Evolutionary conservation across 345 rosid genomes (phyloP).

Genomic region (Aegle marmelos): DNA sequence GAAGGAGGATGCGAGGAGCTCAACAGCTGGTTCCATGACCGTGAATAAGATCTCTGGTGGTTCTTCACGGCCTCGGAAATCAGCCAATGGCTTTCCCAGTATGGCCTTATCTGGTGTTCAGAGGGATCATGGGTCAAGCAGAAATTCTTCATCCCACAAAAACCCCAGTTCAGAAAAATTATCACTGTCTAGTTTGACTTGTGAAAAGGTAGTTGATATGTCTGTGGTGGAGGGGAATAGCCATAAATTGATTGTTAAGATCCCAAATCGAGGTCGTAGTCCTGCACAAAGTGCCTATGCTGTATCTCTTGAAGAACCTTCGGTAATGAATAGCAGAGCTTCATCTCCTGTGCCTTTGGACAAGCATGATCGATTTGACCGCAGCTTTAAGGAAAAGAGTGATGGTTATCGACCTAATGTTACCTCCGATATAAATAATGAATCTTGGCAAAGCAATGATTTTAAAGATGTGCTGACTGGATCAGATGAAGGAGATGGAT

Average conservation of each 20-base stretch:
- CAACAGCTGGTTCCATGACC: conserved; percentile 48
- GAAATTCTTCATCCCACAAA: conserved; percentile 46
- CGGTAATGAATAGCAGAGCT: conserved; percentile 49
- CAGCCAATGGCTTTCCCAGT: conserved; percentile 49
- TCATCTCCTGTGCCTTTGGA: conserved; percentile 54
- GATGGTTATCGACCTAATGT: conserved; percentile 42
- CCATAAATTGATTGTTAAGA: conserved; percentile 68
- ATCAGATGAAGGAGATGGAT: conserved; percentile 50
- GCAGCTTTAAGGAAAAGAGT: conserved; percentile 38
- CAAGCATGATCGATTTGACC: conserved; percentile 56
- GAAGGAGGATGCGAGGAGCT: conserved; percentile 67
- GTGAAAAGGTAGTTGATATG: conserved; percentile 53
- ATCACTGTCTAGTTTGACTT: conserved; percentile 38
- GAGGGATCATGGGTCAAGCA: conserved; percentile 47
- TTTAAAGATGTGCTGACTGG: conserved; percentile 44
- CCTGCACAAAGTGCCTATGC: conserved; percentile 66
- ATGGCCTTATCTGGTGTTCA: conserved; percentile 31
- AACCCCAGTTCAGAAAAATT: conserved; percentile 51
- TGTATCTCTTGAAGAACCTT: conserved; percentile 60
- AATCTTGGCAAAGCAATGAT: conserved; percentile 67
- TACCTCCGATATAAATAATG: conserved; percentile 39
- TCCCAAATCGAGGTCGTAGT: conserved; percentile 69
- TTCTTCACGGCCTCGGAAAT: conserved; percentile 51
- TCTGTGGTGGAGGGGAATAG: conserved; percentile 51
- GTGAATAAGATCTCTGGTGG: conserved; percentile 43